Evolutionary conservation across 1,284 basidiomycete genomes (phyloP).

Genomic region (Cryptococcus deneoformans): DNA sequence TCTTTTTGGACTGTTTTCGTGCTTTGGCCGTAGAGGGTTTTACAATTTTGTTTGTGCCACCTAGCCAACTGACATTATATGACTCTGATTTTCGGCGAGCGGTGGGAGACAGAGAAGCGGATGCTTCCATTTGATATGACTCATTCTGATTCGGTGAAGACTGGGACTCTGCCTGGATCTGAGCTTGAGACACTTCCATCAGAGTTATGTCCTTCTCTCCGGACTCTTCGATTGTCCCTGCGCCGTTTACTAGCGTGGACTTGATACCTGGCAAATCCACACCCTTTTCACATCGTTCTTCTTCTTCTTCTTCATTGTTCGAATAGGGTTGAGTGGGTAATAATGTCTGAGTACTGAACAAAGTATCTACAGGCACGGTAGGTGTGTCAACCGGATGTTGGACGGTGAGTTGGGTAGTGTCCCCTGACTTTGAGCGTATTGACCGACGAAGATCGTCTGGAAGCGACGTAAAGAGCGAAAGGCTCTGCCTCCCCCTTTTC

Average conservation of each 20-base stretch:
- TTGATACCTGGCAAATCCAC: no score
- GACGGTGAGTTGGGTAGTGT: background rate
- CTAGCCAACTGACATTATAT: background rate
- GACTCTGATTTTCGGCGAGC: background rate
- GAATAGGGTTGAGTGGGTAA: conserved; percentile 14
- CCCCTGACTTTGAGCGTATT: background rate
- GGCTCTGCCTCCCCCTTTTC: conserved; percentile 3
- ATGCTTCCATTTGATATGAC: no score
- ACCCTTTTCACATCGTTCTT: background rate
- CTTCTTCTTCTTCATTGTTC: conserved; percentile 6
- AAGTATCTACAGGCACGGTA: background rate
- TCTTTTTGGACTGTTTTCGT: conserved; percentile 11
- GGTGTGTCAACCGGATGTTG: background rate
- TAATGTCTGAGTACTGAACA: conserved; percentile 3
- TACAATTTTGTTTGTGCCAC: background rate
- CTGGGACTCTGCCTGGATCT: no score
- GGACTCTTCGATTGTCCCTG: no score
- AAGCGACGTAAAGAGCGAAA: conserved; percentile 40
- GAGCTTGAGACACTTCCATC: background rate
- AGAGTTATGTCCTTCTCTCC: background rate
- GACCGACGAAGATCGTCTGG: conserved; percentile 18
- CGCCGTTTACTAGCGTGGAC: no score
- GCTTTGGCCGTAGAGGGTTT: conserved; percentile 2
- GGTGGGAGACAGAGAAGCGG: background rate
- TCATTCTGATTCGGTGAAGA: no score